Evolutionary conservation across 2,329 filamentous ascomycete genomes (phyloP).

Genomic region (Colletotrichum lindemuthianum): DNA sequence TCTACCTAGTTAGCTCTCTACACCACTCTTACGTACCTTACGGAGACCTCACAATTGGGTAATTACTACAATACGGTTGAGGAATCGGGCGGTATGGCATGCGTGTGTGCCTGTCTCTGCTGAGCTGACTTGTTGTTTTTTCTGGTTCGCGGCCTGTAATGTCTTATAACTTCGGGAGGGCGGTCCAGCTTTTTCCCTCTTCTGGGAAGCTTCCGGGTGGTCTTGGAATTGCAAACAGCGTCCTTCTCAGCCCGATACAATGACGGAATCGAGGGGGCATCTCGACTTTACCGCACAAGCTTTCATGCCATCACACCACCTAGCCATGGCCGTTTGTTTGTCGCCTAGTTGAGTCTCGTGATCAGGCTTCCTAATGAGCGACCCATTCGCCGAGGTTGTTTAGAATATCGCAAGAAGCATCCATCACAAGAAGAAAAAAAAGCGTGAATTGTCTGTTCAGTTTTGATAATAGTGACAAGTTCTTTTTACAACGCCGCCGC

Average conservation of each 20-base stretch:
- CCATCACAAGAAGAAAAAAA: slow-evolving; percentile 1
- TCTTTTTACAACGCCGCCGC: slow-evolving; percentile 29
- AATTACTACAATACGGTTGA: slow-evolving; percentile 12
- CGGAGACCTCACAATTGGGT: no score
- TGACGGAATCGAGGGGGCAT: not conserved
- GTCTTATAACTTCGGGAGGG: slow-evolving; percentile 28
- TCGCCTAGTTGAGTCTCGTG: not conserved
- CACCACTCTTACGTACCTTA: no score
- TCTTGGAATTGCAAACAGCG: slow-evolving; percentile 32
- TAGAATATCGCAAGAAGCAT: not conserved
- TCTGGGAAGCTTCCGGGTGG: slow-evolving; percentile 4
- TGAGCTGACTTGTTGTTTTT: slow-evolving; percentile 26
- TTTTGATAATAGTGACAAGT: slow-evolving; percentile 34
- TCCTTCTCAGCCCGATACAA: not conserved
- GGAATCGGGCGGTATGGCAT: slow-evolving; percentile 14
- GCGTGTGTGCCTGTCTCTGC: slow-evolving; percentile 30
- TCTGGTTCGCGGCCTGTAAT: slow-evolving; percentile 26
- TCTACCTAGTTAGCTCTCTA: no score
- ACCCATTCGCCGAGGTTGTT: not conserved
- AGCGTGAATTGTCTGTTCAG: slow-evolving; percentile 23
- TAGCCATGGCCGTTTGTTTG: not conserved
- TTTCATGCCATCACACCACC: slow-evolving; percentile 7
- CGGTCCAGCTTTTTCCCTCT: slow-evolving; percentile 24
- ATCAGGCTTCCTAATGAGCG: not conserved
- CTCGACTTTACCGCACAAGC: slow-evolving; percentile 3